A percentile compares a stretch with the other conserved stretches of the same genome.
phyloP scores from a whole-genome alignment of 768 basidiomycete species.

The Lactifluus rugatus region DNA sequence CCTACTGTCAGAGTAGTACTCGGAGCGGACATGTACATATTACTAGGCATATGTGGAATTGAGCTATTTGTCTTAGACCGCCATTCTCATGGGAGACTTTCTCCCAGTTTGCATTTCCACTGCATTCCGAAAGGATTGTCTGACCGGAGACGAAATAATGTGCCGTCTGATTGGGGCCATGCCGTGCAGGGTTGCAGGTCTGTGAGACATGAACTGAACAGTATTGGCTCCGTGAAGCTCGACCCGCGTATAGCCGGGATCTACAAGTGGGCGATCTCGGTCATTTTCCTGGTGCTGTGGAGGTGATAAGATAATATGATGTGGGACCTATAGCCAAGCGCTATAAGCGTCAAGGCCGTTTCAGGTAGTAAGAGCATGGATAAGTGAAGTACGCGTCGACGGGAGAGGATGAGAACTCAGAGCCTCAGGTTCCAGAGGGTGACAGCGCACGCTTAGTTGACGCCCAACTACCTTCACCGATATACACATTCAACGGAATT shows the following conservation, averaged over 20 bases:
- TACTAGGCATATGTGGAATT: background rate
- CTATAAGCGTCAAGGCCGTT: background rate
- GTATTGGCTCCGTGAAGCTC: background rate
- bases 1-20: background rate
- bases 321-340: background rate
- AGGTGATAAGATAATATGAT: background rate
- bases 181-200: background rate
- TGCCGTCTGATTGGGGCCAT: background rate
- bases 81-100: background rate
- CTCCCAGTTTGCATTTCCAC: background rate
- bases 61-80: background rate
- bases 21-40: slow-evolving; percentile 1
- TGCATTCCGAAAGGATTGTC: background rate
- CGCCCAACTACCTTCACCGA: background rate
- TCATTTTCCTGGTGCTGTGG: background rate
- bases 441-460: background rate
- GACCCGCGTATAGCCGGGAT: background rate
- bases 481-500: background rate
- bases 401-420: background rate
- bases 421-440: background rate
- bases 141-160: background rate
- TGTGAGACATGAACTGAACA: background rate
- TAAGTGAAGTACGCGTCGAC: background rate
- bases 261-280: background rate
- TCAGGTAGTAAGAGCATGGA: background rate